Evolutionary conservation across 768 basidiomycete species (phyloP), one percentile per base, ranked within the genome.

Genomic region (Lactarius pseudohatsudake): DNA sequence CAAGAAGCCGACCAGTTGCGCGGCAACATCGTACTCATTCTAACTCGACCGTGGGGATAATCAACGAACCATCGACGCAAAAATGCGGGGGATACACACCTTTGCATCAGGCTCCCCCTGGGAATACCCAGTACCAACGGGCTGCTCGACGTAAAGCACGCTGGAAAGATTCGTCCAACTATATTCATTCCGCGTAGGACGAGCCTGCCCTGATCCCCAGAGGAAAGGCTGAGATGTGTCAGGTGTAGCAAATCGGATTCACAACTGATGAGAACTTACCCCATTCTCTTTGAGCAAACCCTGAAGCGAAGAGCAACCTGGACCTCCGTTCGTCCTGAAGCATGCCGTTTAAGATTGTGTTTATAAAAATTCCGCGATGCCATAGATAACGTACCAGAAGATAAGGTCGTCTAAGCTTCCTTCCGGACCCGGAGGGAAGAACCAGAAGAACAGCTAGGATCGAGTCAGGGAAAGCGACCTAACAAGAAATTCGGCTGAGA

Each of bases 111-210:
- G 89, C 16, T 67, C 78, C 20, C 90, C 90, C 66, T 88, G 87
- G 2, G 88, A 88, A 74, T 86, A 92, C 0, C 90, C 90, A 5
- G 90, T 91, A 5, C 90, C 90, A 36, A 92, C 86, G 3, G 90
- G 90, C 69, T 91, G 91, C 69, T 92, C 91, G 13, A 92, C 84
- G 80, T 83, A 92, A 20, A 91, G 76, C 8, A 91, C 76, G 62
- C 86, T 90, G 2, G 89, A 89, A 9, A 92, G 79, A 71, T 91
- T 92, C 0, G 90, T 91, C 90, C 90, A 92, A 74, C 88, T 89
- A 70, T 81, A 82, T 69, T 87, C 80, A 61, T 91, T 92, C 6
- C 74, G 78, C 0, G 82, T 88, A 3, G 89, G 85, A 62, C 81
- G 80, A 1, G 88, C 89, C 71, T 84, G 83, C 1, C 90, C 90